Conservation (phyloP, 192 early-diverging fungal species). For the Lobosporangium transversale region DNA sequence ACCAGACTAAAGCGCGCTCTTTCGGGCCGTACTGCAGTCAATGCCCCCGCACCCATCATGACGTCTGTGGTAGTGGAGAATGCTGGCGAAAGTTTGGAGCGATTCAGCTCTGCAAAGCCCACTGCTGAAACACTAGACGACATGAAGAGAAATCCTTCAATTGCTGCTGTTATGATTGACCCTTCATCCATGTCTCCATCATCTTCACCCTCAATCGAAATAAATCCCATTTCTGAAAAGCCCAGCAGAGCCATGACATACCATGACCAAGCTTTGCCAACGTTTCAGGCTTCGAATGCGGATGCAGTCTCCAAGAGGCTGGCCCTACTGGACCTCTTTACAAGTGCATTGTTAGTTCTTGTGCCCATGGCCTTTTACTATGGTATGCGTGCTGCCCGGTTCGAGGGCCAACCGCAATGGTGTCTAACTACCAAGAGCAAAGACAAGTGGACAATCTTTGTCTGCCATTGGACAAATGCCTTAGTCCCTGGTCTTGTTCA, state of each 20-base stretch:
- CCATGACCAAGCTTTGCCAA: conserved; percentile 22
- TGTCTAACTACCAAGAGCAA: conserved; percentile 23
- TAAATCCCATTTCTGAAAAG: background rate
- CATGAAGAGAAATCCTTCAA: background rate
- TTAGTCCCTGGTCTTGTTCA: conserved; percentile 31
- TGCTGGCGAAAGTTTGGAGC: background rate
- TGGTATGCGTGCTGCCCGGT: conserved; percentile 17
- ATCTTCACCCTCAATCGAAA: background rate
- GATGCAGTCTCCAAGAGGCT: conserved; percentile 17
- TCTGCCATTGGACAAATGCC: conserved; percentile 40
- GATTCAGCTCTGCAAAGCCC: conserved; percentile 22
- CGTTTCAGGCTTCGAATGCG: conserved; percentile 27
- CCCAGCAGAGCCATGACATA: conserved; percentile 23
- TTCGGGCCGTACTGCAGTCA: conserved; percentile 25
- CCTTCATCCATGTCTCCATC: background rate
- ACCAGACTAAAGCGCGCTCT: conserved; percentile 34
- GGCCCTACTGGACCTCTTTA: conserved; percentile 22
- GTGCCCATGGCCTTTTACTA: conserved; percentile 35
- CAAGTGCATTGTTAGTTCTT: conserved; percentile 19
- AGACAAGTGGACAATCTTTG: conserved; percentile 39
- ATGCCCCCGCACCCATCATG: background rate
- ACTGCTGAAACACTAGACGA: conserved; percentile 13
- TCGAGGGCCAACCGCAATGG: conserved; percentile 23
- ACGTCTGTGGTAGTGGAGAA: background rate
- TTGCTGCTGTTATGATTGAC: background rate